phyloP scores from a whole-genome alignment of 106 monocot species.

The Dendrobium nobile region DNA sequence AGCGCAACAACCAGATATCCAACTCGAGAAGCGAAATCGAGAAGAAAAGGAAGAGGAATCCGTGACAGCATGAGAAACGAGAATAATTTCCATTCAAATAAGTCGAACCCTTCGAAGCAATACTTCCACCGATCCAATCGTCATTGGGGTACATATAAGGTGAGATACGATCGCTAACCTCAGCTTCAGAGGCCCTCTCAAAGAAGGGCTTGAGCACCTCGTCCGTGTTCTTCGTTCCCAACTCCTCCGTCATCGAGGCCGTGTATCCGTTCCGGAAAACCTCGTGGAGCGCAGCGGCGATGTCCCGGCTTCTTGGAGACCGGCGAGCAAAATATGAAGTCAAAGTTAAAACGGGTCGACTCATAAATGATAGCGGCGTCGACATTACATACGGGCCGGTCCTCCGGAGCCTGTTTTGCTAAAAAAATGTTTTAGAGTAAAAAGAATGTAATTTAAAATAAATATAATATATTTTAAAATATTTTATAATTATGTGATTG shows the following conservation, averaged over 20 bases:
- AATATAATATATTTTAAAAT: too few species aligned
- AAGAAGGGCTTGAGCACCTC: slow-evolving; percentile 23
- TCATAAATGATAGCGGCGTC: too few species aligned
- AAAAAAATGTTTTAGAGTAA: too few species aligned
- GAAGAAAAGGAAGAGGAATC: neutral
- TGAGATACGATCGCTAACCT: slow-evolving; percentile 8
- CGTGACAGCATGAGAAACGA: neutral
- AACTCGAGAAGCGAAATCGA: neutral
- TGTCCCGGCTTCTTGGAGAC: neutral
- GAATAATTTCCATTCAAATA: neutral
- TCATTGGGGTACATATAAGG: neutral
- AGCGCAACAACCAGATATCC: neutral
- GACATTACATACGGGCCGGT: too few species aligned
- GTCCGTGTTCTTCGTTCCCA: slow-evolving; percentile 7
- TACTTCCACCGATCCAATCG: neutral
- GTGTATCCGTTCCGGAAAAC: neutral
- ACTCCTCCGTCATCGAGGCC: neutral
- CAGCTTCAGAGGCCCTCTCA: slow-evolving; percentile 20
- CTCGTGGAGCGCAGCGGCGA: neutral
- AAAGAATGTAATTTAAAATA: too few species aligned
- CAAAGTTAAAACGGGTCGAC: too few species aligned
- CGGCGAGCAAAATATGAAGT: too few species aligned
- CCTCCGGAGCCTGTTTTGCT: too few species aligned
- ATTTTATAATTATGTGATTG: too few species aligned
- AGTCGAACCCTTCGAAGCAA: neutral